Percentiles rank a stretch among this genome's conserved stretches.
phyloP scores from a whole-genome alignment of 495 filamentous ascomycete species.

The Penicillium waksmanii region DNA sequence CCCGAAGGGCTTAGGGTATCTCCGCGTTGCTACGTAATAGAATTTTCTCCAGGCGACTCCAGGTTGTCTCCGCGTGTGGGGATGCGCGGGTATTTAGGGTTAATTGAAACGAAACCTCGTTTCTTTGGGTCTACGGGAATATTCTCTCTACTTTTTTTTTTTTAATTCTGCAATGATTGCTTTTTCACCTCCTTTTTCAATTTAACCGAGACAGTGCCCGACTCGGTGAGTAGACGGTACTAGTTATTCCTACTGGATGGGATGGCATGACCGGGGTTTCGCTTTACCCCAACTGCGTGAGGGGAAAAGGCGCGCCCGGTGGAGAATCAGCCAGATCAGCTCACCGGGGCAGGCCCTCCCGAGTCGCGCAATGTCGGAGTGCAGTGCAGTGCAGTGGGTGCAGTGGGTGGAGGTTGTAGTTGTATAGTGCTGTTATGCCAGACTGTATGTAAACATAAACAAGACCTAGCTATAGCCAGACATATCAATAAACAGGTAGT shows the following conservation, averaged over 20 bases:
- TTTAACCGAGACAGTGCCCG: not conserved
- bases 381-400: not conserved
- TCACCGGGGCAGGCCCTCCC: slow-evolving; percentile 38
- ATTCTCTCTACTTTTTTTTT: no score
- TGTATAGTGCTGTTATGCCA: no score
- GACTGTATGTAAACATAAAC: no score
- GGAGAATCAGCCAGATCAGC: slow-evolving; percentile 33
- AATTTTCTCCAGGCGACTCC: slow-evolving; percentile 4
- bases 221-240: not conserved
- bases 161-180: not conserved
- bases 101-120: not conserved
- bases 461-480: no score
- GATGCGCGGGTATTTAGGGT: slow-evolving; percentile 9
- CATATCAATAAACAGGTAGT: no score
- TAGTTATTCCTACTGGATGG: not conserved
- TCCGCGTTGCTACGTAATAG: slow-evolving; percentile 18
- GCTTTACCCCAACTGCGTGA: slow-evolving; percentile 44
- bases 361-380: slow-evolving; percentile 22
- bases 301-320: slow-evolving; percentile 31
- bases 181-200: not conserved
- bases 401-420: not conserved
- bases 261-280: not conserved
- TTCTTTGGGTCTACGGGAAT: no score
- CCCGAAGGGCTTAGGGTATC: not conserved
- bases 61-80: slow-evolving; percentile 38